phyloP scores from a whole-genome alignment of 75 land plant species.

The Picea sitchensis region DNA sequence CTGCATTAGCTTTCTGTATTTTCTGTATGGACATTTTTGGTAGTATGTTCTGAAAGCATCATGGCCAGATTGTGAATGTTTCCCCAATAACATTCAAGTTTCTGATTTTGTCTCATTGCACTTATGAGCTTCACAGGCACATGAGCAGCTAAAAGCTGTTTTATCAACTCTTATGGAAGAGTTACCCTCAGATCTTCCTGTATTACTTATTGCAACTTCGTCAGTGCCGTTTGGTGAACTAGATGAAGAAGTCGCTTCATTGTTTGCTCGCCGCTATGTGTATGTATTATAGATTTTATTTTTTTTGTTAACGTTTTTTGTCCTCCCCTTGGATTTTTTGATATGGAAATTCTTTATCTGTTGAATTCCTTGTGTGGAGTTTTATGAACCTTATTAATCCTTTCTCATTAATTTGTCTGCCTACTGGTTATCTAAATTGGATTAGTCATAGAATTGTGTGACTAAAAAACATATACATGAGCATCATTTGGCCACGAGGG shows the following conservation, averaged over 20 bases:
- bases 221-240: constrained; percentile 36
- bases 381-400: neutral
- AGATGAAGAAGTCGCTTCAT: constrained; percentile 32
- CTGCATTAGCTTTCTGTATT: neutral
- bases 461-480: neutral
- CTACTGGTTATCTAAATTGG: neutral
- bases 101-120: constrained; percentile 6
- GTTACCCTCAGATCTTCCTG: constrained; percentile 85
- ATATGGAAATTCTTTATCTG: neutral
- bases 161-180: constrained; percentile 78
- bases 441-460: neutral
- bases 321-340: too few species aligned
- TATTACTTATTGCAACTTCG: constrained; percentile 83
- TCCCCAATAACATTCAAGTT: neutral
- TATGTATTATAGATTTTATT: constrained; percentile 27
- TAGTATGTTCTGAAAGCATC: neutral
- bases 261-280: constrained; percentile 67
- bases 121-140: constrained; percentile 50
- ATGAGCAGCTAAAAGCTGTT: constrained; percentile 89
- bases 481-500: neutral
- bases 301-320: neutral
- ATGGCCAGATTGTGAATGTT: neutral
- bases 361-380: neutral
- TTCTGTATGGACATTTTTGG: neutral
- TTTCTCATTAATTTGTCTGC: neutral